Evolutionary conservation across 140 eudicot genomes (phyloP).

Genomic region (Senecio squalidus): DNA sequence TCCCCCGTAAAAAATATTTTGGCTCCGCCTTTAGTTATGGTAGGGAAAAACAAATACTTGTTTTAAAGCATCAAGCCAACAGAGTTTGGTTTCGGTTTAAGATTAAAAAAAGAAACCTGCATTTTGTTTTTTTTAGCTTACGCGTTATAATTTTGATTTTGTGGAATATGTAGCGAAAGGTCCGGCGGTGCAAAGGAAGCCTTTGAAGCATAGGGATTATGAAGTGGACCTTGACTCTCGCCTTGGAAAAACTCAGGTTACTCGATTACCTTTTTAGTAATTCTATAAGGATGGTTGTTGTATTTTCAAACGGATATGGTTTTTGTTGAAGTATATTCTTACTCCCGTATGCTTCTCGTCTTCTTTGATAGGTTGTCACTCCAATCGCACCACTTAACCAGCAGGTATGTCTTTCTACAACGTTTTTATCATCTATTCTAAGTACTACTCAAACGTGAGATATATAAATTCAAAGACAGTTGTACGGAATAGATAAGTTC

Average conservation of each 20-base stretch:
- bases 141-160: background rate
- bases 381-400: conserved; percentile 98
- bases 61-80: too few species aligned
- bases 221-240: conserved; percentile 97
- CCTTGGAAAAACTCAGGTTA: conserved; percentile 96
- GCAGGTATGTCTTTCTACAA: conserved; percentile 54
- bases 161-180: conserved; percentile 68
- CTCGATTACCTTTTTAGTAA: background rate
- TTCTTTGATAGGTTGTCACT: conserved; percentile 81
- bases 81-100: too few species aligned
- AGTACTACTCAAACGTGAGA: background rate
- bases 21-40: too few species aligned
- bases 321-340: conserved; percentile 7
- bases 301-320: background rate
- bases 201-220: conserved; percentile 96
- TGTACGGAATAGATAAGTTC: too few species aligned
- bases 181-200: conserved; percentile 93
- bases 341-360: conserved; percentile 14
- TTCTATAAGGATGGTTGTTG: background rate
- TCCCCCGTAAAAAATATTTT: too few species aligned
- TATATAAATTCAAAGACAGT: too few species aligned
- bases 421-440: background rate
- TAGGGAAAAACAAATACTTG: too few species aligned
- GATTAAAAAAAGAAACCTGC: too few species aligned
- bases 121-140: background rate